Evolutionary conservation across 352 stramenopile genomes (phyloP), one percentile per base, ranked within the genome.

Genomic region (Peronospora belbahrii): DNA sequence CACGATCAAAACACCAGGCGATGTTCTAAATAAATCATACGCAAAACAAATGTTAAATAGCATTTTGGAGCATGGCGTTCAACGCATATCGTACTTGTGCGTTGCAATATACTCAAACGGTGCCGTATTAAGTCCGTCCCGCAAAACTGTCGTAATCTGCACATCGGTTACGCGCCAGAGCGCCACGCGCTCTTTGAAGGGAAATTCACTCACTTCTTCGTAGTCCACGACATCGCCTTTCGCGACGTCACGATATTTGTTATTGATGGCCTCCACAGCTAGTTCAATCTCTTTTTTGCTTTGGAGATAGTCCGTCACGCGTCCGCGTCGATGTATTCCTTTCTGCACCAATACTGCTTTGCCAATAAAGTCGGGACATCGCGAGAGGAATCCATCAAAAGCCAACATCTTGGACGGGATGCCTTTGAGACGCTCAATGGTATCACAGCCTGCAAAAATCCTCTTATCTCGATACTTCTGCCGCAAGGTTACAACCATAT

Each of bases 321-420:
- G 73, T 25, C 97, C 91, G 3, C 71, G 68, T 0, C 72, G 50
- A 42, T 94, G 72, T 17, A 91, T 82, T 6, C 86, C 78, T 40
- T 85, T 84, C 36, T 90, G 80, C 4, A 91, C 49, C 22, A 96
- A 57, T n/a, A 94, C 63, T 3, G 94, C 72, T 28, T 84, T 91
- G 11, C 75, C 72, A 11, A 82, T 67, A 45, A 90, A 88, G 18
- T 95, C 67, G 0, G 90, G 86, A 52, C 81, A 83, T 23, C 80
- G 61, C 24, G 83, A 62, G 4, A 99, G 62, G 32, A 99, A 97
- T 5, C 59, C 64, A 23, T 98, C 89, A 33, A 98, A 94, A 0
- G 92, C 96, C 22, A 98, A 63, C 28, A 99, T 83, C 65, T 99
- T 98, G 23, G 97, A 74, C 20, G 94, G 94, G 30, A 99, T 94